phyloP scores from a whole-genome alignment of 2,329 filamentous ascomycete genomes.

The Aspergillus chevalieri region DNA sequence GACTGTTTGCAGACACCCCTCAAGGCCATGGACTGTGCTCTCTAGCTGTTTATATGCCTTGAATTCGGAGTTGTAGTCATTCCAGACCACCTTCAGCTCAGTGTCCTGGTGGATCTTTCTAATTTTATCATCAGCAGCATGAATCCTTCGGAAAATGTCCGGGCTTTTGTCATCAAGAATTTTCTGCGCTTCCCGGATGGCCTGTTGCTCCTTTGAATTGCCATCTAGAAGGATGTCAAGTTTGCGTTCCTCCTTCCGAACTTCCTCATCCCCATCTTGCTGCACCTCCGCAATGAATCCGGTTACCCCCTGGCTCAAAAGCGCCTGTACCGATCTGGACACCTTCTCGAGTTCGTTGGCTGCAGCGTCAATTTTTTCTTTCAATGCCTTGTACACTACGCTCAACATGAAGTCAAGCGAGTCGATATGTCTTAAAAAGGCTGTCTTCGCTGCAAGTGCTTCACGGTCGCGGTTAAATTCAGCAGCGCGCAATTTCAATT shows the following conservation, averaged over 20 bases:
- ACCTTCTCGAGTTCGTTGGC: not conserved
- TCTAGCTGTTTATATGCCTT: not conserved
- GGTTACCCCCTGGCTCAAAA: not conserved
- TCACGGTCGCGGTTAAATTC: no score
- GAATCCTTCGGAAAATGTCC: not conserved
- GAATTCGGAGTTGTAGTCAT: not conserved
- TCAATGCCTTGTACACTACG: not conserved
- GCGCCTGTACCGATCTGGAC: not conserved
- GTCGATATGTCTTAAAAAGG: no score
- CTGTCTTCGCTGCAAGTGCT: no score
- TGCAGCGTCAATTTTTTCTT: not conserved
- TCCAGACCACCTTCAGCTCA: not conserved
- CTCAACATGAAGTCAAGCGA: not conserved
- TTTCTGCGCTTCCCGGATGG: not conserved
- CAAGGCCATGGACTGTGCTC: not conserved
- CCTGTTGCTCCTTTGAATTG: not conserved
- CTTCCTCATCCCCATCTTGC: not conserved
- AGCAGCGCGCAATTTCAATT: no score
- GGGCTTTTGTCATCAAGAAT: not conserved
- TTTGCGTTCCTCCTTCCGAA: not conserved
- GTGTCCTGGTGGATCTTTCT: not conserved
- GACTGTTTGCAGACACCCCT: not conserved
- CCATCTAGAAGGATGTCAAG: not conserved
- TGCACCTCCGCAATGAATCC: not conserved
- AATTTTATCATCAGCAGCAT: not conserved